Conservation (phyloP, 202 grass and related monocot species). For the Brachypodium distachyon region DNA sequence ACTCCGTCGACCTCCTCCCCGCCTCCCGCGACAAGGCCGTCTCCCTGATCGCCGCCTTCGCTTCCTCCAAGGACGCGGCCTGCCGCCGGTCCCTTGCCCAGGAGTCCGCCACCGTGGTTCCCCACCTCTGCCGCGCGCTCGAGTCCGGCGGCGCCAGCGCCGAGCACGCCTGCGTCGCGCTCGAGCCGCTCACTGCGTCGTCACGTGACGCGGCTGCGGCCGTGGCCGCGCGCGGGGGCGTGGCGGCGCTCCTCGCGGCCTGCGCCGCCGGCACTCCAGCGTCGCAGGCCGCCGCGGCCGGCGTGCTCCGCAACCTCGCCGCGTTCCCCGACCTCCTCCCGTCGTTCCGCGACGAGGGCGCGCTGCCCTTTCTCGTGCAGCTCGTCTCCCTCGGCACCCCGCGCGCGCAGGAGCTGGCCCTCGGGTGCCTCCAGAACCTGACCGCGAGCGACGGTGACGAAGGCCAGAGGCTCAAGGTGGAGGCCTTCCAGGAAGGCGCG, state of each 20-base stretch:
- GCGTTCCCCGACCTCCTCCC: slow-evolving; percentile 40
- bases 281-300: slow-evolving; percentile 53
- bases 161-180: slow-evolving; percentile 44
- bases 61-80: slow-evolving; percentile 21
- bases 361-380: slow-evolving; percentile 48
- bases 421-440: slow-evolving; percentile 66
- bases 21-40: slow-evolving; percentile 38
- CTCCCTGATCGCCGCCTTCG: slow-evolving; percentile 35
- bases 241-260: slow-evolving; percentile 59
- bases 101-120: slow-evolving; percentile 21
- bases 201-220: slow-evolving; percentile 43
- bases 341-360: slow-evolving; percentile 58
- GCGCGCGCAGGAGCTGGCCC: slow-evolving; percentile 52
- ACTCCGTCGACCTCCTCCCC: slow-evolving; percentile 40
- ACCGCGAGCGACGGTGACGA: slow-evolving; percentile 50
- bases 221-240: slow-evolving; percentile 53
- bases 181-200: slow-evolving; percentile 44
- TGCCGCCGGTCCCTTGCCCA: slow-evolving; percentile 5
- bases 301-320: slow-evolving; percentile 64
- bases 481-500: slow-evolving; percentile 69
- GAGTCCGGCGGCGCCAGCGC: slow-evolving; percentile 28
- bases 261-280: slow-evolving; percentile 57
- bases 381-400: slow-evolving; percentile 60
- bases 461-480: slow-evolving; percentile 48
- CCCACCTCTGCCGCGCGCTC: slow-evolving; percentile 63